phyloP scores from a whole-genome alignment of 2,329 filamentous ascomycete species.

The Fonsecaea multimorphosa region DNA sequence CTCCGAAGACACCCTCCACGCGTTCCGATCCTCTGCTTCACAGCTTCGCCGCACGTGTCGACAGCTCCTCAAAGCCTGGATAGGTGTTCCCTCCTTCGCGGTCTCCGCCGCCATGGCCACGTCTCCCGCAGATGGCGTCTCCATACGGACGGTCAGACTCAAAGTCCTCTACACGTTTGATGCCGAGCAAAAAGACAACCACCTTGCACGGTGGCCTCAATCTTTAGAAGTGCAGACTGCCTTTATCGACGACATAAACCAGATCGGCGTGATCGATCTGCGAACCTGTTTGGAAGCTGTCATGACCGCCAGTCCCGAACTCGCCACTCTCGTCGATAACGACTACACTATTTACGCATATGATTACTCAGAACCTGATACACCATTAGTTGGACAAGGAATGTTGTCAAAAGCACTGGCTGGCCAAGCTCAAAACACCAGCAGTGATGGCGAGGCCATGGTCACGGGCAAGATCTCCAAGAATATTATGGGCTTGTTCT shows the following conservation, averaged over 20 bases:
- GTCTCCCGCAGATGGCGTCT: conserved; percentile 48
- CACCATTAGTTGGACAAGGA: conserved; percentile 90
- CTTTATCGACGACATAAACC: conserved; percentile 75
- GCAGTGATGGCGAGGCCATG: conserved; percentile 52
- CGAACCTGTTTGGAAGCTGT: conserved; percentile 87
- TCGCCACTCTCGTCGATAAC: conserved; percentile 72
- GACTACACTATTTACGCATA: conserved; percentile 98
- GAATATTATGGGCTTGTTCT: conserved; percentile 83
- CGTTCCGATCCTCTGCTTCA: conserved; percentile 24
- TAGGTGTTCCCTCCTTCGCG: conserved; percentile 5
- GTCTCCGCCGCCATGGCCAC: conserved; percentile 31
- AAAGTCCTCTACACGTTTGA: conserved; percentile 98
- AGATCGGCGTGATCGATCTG: conserved; percentile 87
- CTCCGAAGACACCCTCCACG: not conserved
- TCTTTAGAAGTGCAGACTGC: conserved; percentile 80
- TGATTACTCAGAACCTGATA: conserved; percentile 95
- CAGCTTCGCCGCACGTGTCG: conserved; percentile 1
- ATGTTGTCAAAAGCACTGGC: conserved; percentile 86
- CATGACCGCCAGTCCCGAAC: conserved; percentile 78
- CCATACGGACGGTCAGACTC: conserved; percentile 70
- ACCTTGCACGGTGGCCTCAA: conserved; percentile 83
- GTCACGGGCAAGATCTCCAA: conserved; percentile 90
- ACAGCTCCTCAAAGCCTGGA: conserved; percentile 23
- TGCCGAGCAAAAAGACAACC: conserved; percentile 83
- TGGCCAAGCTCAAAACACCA: conserved; percentile 57